Conservation (phyloP, 768 basidiomycete species). For the Termitomyces heimii region DNA sequence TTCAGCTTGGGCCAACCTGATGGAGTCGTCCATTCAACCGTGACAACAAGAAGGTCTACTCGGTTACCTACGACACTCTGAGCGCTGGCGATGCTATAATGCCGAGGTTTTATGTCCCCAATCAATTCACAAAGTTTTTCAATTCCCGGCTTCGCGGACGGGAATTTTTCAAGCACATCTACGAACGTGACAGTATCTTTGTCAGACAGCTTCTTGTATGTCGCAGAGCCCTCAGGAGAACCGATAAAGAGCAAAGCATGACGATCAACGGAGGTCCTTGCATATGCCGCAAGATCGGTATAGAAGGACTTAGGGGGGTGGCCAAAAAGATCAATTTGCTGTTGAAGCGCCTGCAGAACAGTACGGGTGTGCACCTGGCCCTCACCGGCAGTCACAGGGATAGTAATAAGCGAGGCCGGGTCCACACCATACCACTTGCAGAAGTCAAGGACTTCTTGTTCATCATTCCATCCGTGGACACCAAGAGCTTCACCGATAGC, state of each 20-base stretch:
- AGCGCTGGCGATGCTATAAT: slow-evolving; percentile 96
- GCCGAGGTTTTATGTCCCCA: slow-evolving; percentile 94
- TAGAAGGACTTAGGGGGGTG: slow-evolving; percentile 96
- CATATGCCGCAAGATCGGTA: slow-evolving; percentile 75
- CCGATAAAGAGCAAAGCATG: slow-evolving; percentile 89
- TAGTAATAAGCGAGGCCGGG: slow-evolving; percentile 71
- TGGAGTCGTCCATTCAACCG: slow-evolving; percentile 90
- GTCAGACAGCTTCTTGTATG: slow-evolving; percentile 94
- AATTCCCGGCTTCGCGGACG: slow-evolving; percentile 74
- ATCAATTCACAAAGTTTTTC: slow-evolving; percentile 84
- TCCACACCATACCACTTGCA: slow-evolving; percentile 90
- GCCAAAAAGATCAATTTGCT: slow-evolving; percentile 95
- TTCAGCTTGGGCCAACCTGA: slow-evolving; percentile 46
- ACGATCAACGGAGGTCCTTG: slow-evolving; percentile 62
- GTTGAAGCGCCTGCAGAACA: slow-evolving; percentile 91
- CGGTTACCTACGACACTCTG: slow-evolving; percentile 93
- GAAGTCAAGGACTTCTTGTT: slow-evolving; percentile 81
- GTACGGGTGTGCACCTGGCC: slow-evolving; percentile 84
- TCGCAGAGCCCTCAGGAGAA: slow-evolving; percentile 82
- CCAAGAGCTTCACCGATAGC: slow-evolving; percentile 96
- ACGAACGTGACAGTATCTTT: slow-evolving; percentile 94
- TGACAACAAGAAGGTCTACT: slow-evolving; percentile 93
- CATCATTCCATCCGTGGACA: slow-evolving; percentile 97
- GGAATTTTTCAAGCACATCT: slow-evolving; percentile 74
- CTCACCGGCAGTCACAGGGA: slow-evolving; percentile 65